phyloP scores from a whole-genome alignment of 257 asterid species.

The Linderniella brevidens region DNA sequence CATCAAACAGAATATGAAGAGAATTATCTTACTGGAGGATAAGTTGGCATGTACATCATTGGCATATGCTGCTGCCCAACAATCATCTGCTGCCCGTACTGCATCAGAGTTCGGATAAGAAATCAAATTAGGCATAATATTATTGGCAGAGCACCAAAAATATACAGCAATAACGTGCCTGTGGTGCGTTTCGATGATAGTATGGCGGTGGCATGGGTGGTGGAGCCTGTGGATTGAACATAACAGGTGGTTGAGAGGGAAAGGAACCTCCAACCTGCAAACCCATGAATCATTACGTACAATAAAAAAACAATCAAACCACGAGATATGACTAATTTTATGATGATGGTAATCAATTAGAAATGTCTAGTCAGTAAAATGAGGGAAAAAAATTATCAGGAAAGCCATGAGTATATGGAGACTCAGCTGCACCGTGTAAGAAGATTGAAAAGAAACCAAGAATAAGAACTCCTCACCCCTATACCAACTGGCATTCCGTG shows the following conservation, averaged over 20 bases:
- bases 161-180: constrained; percentile 30
- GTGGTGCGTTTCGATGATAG: constrained; percentile 84
- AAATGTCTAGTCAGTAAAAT: constrained; percentile 4
- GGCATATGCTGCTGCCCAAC: constrained; percentile 86
- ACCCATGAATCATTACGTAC: constrained; percentile 1
- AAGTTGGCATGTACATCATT: constrained; percentile 66
- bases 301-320: not conserved
- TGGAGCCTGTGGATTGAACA: constrained; percentile 64
- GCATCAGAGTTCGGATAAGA: constrained; percentile 11
- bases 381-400: constrained; percentile 4
- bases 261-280: constrained; percentile 63
- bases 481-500: constrained; percentile 75
- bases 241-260: constrained; percentile 53
- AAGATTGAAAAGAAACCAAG: constrained; percentile 7
- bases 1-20: constrained; percentile 5
- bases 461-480: constrained; percentile 43
- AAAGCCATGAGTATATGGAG: too few species aligned
- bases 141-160: constrained; percentile 3
- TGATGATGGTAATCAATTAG: not conserved
- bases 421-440: constrained; percentile 2
- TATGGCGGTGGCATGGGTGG: constrained; percentile 56
- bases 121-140: constrained; percentile 2
- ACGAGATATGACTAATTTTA: not conserved
- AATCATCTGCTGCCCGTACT: constrained; percentile 88
- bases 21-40: constrained; percentile 53